Base-by-base conservation (phyloP, 2,329 filamentous ascomycete genomes). In the Whalleya microplaca region DNA sequence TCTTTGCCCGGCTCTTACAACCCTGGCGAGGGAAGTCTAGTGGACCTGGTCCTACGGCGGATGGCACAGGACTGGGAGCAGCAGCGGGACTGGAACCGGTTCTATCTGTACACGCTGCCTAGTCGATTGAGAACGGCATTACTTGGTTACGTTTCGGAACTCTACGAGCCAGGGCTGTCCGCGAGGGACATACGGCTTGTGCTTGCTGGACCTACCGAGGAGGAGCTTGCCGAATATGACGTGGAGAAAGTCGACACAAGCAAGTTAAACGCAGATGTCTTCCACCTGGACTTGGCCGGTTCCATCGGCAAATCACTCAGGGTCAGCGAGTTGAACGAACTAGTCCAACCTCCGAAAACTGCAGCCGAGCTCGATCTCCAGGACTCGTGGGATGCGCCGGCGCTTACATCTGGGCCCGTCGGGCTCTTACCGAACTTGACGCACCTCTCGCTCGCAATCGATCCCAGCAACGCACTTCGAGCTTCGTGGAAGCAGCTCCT, bases 401-500 rank as follows among this genome's bases (percentile, higher is more conserved):
- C 75, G 16, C 63, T 64, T 2, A 45, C 61, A 1, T 57, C 61
- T 0, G 58, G 59, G 2, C 66, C 68, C 16, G 64, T 69, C 1
- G 66, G 64, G 41, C 68, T 86, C 18, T 70, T 87, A 41, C 83
- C 84, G 9, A 81, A 81, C 56, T 74, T 88, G 12, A 86, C 84
- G 0, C 84, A 86, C 61, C 75, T 88, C 8, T 87, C 84, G 1
- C 78, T 88, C 2, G 83, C 84, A 3, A 63, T 84, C 46, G 65
- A 74, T 48, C 77, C 79, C 1, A 61, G 66, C 40, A 70, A 72
- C 32, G 42, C 59, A 14, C 53, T 54, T 5, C 68, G 69, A 5
- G 76, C 78, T 16, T 85, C 84, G 1, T 88, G 85, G 85, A 81
- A 78, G 46, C 82, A 85, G 37, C 77, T 88, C 3, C 73, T 88